Evolutionary conservation across 2,329 filamentous ascomycete genomes (phyloP).

Genomic region (Colletotrichum limetticola): DNA sequence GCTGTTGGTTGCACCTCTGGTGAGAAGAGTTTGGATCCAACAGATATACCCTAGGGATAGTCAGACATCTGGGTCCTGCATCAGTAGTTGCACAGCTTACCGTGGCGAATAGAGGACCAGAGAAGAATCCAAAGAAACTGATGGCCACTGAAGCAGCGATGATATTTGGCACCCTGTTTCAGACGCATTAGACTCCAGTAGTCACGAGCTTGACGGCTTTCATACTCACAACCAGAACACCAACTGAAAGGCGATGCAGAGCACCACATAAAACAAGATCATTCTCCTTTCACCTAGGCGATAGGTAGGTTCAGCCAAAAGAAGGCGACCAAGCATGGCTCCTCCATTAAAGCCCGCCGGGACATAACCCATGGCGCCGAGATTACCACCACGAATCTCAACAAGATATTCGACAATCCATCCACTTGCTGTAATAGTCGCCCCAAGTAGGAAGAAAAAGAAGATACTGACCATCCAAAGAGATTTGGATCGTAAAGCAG

Average conservation of each 20-base stretch:
- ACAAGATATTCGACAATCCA: constrained; percentile 76
- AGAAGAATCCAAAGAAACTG: constrained; percentile 66
- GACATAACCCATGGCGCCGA: constrained; percentile 70
- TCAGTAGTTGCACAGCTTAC: constrained; percentile 44
- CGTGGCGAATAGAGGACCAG: constrained; percentile 67
- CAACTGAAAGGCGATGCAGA: constrained; percentile 65
- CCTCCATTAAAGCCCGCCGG: constrained; percentile 70
- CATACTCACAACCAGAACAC: constrained; percentile 66
- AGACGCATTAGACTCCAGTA: neutral
- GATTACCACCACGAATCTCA: constrained; percentile 64
- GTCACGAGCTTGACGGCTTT: neutral
- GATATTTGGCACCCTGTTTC: constrained; percentile 52
- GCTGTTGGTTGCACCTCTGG: constrained; percentile 48
- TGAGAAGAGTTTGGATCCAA: constrained; percentile 63
- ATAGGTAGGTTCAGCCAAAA: constrained; percentile 69
- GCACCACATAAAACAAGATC: constrained; percentile 62
- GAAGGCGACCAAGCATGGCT: constrained; percentile 63
- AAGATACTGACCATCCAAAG: constrained; percentile 71
- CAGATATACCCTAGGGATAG: constrained; percentile 58
- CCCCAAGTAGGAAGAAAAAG: constrained; percentile 73
- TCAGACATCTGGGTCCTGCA: neutral
- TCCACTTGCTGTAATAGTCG: constrained; percentile 63
- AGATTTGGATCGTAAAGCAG: constrained; percentile 54
- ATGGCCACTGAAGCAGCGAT: constrained; percentile 64
- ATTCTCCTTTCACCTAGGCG: constrained; percentile 68